Evolutionary conservation across 108 stramenopile species (phyloP).

Genomic region (Schizochytrium sp.): DNA sequence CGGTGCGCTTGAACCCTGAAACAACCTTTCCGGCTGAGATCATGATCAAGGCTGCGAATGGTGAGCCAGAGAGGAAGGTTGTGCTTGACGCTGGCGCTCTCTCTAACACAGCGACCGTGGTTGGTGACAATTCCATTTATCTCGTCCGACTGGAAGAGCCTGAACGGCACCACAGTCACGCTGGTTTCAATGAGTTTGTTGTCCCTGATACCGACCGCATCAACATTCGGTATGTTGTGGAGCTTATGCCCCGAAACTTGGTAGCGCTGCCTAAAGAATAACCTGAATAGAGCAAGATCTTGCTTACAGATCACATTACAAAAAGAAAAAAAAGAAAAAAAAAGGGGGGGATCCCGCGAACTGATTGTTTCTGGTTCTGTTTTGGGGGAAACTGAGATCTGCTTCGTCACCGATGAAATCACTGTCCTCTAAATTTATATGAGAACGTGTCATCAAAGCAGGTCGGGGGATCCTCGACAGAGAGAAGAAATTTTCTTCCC

Average conservation of each 20-base stretch:
- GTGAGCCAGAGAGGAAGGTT: not conserved
- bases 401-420: no score
- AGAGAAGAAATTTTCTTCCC: no score
- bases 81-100: no score
- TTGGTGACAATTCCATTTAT: no score
- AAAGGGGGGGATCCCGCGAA: not conserved
- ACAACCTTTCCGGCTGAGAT: not conserved
- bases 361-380: no score
- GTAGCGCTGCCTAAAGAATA: not conserved
- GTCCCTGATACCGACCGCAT: not conserved
- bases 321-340: not conserved
- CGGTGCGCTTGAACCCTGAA: not conserved
- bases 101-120: no score
- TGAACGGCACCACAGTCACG: no score
- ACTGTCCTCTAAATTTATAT: no score
- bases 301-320: not conserved
- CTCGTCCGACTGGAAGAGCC: no score
- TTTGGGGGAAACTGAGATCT: no score
- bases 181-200: not conserved
- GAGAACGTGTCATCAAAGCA: no score
- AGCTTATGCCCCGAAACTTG: not conserved
- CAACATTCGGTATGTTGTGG: not conserved
- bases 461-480: no score
- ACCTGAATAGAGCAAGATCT: not conserved
- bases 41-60: not conserved